Conservation (phyloP, 805 yeast species). For the Metschnikowia cerradonensis region DNA sequence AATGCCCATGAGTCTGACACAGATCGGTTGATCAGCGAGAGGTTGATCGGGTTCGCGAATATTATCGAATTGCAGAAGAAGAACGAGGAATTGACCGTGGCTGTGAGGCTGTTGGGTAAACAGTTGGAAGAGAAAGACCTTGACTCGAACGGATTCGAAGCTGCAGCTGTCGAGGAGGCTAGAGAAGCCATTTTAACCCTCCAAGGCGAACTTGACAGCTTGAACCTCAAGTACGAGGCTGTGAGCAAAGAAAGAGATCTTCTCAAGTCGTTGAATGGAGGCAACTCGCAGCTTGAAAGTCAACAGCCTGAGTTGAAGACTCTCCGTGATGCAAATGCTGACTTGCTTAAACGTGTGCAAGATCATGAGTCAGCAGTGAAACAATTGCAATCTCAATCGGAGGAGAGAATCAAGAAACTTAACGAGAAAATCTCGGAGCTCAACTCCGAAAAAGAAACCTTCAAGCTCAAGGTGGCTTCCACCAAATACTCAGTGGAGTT, state of each 20-base stretch:
- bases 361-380: constrained; percentile 37
- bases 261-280: constrained; percentile 33
- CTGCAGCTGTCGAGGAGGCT: constrained; percentile 56
- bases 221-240: constrained; percentile 50
- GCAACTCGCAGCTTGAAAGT: constrained; percentile 4
- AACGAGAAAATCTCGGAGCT: constrained; percentile 31
- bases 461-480: constrained; percentile 48
- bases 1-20: constrained; percentile 54
- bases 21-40: constrained; percentile 63
- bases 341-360: constrained; percentile 29
- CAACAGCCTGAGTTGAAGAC: constrained; percentile 19
- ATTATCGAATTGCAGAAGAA: constrained; percentile 66
- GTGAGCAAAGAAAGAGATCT: constrained; percentile 67
- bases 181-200: constrained; percentile 62
- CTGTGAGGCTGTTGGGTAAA: constrained; percentile 68
- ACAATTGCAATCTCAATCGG: constrained; percentile 35
- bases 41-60: constrained; percentile 66
- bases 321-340: constrained; percentile 25
- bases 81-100: constrained; percentile 66
- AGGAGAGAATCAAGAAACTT: constrained; percentile 44
- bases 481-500: constrained; percentile 53
- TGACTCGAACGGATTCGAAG: constrained; percentile 39
- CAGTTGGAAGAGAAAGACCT: constrained; percentile 64
- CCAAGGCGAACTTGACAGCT: constrained; percentile 52
- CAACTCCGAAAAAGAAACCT: constrained; percentile 32